Evolutionary conservation across 768 basidiomycete genomes (phyloP).

Genomic region (Grammothele lineata): DNA sequence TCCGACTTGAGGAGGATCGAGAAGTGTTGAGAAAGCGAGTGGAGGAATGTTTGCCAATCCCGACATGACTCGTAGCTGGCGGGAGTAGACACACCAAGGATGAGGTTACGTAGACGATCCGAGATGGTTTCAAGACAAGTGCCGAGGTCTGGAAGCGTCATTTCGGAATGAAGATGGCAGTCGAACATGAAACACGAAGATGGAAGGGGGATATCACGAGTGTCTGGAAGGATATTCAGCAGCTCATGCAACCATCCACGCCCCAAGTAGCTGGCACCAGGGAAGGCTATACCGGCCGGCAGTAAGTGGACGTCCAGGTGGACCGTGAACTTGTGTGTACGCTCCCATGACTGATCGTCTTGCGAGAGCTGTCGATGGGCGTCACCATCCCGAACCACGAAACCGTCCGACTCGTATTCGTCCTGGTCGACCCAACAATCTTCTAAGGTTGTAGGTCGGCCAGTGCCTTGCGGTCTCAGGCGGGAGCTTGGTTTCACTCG

Average conservation of each 20-base stretch:
- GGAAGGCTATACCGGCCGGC: slow-evolving; percentile 50
- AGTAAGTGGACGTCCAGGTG: slow-evolving; percentile 54
- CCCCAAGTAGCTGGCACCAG: slow-evolving; percentile 47
- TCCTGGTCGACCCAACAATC: too few relatives aligned
- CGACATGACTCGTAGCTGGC: slow-evolving; percentile 3
- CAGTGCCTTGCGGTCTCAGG: too few relatives aligned
- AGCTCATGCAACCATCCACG: slow-evolving; percentile 61
- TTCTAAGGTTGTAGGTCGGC: too few relatives aligned
- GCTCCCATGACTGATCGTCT: slow-evolving; percentile 1
- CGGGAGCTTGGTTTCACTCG: too few relatives aligned
- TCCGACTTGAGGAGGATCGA: slow-evolving; percentile 35
- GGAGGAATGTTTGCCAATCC: slow-evolving; percentile 19
- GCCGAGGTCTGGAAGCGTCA: slow-evolving; percentile 39
- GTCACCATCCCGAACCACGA: slow-evolving; percentile 2
- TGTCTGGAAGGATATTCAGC: slow-evolving; percentile 33
- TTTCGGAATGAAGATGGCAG: slow-evolving; percentile 40
- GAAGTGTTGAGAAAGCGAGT: slow-evolving; percentile 34
- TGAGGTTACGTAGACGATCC: slow-evolving; percentile 2
- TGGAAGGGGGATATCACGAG: slow-evolving; percentile 26
- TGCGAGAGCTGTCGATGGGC: not conserved
- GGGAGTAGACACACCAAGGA: slow-evolving; percentile 1
- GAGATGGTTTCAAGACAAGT: slow-evolving; percentile 14
- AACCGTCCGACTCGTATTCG: slow-evolving; percentile 5
- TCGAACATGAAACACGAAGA: slow-evolving; percentile 31
- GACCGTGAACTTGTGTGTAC: slow-evolving; percentile 26